phyloP scores from a whole-genome alignment of 2,329 filamentous ascomycete species.

The Trematosphaeria pertusa region DNA sequence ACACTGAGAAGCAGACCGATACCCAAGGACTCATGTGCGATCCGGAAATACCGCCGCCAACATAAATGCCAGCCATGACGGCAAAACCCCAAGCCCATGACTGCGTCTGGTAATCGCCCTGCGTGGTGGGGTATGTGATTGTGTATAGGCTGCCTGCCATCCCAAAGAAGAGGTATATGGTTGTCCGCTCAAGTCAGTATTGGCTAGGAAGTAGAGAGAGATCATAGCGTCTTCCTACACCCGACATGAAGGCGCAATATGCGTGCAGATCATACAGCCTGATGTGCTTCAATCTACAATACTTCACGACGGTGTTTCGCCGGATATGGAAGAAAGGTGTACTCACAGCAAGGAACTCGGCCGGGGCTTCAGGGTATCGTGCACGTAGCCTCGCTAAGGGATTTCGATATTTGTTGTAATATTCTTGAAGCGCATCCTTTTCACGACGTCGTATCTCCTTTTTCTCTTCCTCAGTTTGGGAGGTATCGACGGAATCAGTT shows the following conservation, averaged over 20 bases:
- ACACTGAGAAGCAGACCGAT: slow-evolving; percentile 54
- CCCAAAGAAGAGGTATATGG: slow-evolving; percentile 50
- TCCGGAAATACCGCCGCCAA: slow-evolving; percentile 56
- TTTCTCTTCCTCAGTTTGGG: slow-evolving; percentile 44
- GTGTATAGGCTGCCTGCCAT: slow-evolving; percentile 59
- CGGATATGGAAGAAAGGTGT: too few species aligned
- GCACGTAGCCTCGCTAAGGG: slow-evolving; percentile 60
- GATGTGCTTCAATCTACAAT: too few species aligned
- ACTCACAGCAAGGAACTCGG: slow-evolving; percentile 59
- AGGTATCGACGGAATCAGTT: slow-evolving; percentile 30
- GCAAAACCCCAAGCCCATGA: slow-evolving; percentile 60
- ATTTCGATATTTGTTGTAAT: slow-evolving; percentile 59
- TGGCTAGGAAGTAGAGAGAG: too few species aligned
- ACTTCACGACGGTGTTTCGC: too few species aligned
- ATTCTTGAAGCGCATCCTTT: slow-evolving; percentile 54
- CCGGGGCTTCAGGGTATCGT: slow-evolving; percentile 60
- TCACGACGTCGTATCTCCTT: slow-evolving; percentile 48
- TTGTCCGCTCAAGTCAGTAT: slow-evolving; percentile 35
- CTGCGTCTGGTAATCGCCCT: slow-evolving; percentile 37
- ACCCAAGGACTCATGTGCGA: slow-evolving; percentile 59
- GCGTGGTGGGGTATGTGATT: slow-evolving; percentile 54
- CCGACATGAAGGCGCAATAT: too few species aligned
- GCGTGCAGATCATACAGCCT: too few species aligned
- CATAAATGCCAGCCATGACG: slow-evolving; percentile 59
- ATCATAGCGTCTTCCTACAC: too few species aligned